phyloP scores from a whole-genome alignment of 129 eudicot genomes.

The Helichrysum umbraculigerum region DNA sequence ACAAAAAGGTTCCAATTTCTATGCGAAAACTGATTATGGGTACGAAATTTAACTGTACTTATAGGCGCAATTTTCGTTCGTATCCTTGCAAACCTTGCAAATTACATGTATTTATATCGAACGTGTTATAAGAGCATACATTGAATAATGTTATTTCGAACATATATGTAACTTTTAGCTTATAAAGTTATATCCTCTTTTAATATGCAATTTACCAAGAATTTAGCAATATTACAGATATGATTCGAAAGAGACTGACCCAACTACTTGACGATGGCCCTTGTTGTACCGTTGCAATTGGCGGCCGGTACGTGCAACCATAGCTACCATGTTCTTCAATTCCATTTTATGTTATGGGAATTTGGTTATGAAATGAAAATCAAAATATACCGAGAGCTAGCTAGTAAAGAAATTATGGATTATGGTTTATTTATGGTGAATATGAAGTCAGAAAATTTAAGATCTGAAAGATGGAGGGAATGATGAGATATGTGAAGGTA shows the following conservation, averaged over 20 bases:
- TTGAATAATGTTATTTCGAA: too few species aligned
- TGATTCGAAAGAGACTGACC: slow-evolving; percentile 40
- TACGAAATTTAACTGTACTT: too few species aligned
- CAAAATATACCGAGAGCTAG: too few species aligned
- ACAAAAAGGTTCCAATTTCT: too few species aligned
- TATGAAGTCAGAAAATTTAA: too few species aligned
- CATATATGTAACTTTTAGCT: neutral
- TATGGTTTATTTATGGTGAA: neutral
- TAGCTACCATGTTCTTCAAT: slow-evolving; percentile 63
- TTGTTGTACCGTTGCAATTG: slow-evolving; percentile 72
- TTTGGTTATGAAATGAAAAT: neutral
- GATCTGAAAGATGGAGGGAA: neutral
- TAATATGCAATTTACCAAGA: neutral
- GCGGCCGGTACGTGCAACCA: slow-evolving; percentile 70
- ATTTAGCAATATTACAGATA: neutral
- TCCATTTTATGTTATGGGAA: slow-evolving; percentile 25
- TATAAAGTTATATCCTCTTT: too few species aligned
- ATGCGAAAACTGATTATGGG: too few species aligned
- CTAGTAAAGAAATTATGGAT: too few species aligned
- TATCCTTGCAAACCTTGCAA: too few species aligned
- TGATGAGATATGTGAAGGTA: neutral
- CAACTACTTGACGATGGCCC: slow-evolving; percentile 78
- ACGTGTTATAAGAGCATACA: too few species aligned
- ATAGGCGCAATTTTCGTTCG: too few species aligned
- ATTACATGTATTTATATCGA: neutral